Evolutionary conservation across 768 basidiomycete genomes (phyloP).

Genomic region (Candolleomyces eurysporus): DNA sequence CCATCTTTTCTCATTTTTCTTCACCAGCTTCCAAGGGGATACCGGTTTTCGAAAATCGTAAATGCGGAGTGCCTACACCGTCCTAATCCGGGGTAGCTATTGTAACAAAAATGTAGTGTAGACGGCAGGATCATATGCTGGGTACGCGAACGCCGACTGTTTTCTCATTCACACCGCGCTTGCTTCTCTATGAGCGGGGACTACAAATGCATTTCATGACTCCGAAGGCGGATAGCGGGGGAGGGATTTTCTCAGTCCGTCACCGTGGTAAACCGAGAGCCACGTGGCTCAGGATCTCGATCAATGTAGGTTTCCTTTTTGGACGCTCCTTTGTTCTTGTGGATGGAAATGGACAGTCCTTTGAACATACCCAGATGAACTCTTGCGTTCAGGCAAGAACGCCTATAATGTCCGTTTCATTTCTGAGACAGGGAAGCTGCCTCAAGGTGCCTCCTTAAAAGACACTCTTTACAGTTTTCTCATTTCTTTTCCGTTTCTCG

Average conservation of each 20-base stretch:
- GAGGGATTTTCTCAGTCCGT: slow-evolving; percentile 7
- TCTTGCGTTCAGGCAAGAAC: slow-evolving; percentile 7
- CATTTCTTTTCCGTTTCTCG: slow-evolving; percentile 7
- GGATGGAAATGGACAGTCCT: slow-evolving; percentile 25
- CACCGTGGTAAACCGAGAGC: slow-evolving; percentile 5
- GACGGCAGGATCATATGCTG: background rate
- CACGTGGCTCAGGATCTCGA: slow-evolving; percentile 24
- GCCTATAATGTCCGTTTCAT: slow-evolving; percentile 11
- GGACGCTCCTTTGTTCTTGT: slow-evolving; percentile 26
- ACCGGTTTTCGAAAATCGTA: background rate
- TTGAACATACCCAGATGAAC: slow-evolving; percentile 21
- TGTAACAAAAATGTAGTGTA: background rate
- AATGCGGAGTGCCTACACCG: background rate
- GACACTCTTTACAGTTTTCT: slow-evolving; percentile 3
- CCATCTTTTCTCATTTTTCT: too few species aligned
- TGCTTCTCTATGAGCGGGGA: slow-evolving; percentile 1
- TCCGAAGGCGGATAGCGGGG: background rate
- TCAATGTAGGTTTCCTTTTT: slow-evolving; percentile 17
- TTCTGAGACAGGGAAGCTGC: background rate
- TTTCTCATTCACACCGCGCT: slow-evolving; percentile 3
- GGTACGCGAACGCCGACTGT: background rate
- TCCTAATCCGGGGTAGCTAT: background rate
- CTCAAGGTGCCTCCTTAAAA: slow-evolving; percentile 7
- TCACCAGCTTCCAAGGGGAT: too few species aligned
- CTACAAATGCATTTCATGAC: background rate